Evolutionary conservation across 129 eudicot species (phyloP).

Genomic region (Chrysanthemum seticuspe): DNA sequence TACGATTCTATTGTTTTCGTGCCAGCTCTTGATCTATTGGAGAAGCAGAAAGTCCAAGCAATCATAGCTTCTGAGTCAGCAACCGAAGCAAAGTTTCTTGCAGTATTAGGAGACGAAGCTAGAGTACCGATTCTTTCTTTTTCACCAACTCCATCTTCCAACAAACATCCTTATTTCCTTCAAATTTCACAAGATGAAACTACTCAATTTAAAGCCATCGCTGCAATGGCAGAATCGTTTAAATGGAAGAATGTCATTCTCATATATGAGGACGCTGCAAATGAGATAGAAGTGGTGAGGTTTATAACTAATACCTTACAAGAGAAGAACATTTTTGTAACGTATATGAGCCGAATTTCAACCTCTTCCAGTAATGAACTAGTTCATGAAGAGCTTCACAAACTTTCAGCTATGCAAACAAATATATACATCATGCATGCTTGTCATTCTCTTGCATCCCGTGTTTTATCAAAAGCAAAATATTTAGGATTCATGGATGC

Average conservation of each 20-base stretch:
- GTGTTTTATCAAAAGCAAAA: constrained; percentile 30
- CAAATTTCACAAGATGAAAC: constrained; percentile 41
- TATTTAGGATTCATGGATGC: constrained; percentile 45
- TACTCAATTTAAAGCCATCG: constrained; percentile 32
- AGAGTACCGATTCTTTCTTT: constrained; percentile 45
- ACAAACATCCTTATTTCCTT: constrained; percentile 34
- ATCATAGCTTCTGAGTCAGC: constrained; percentile 35
- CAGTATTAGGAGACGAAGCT: constrained; percentile 1
- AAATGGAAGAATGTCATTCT: constrained; percentile 28
- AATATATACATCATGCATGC: constrained; percentile 35
- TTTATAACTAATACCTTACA: constrained; percentile 14
- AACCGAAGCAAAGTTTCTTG: constrained; percentile 6
- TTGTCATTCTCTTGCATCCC: constrained; percentile 39
- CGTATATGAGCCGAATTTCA: constrained; percentile 31
- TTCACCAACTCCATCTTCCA: constrained; percentile 26
- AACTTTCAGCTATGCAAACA: constrained; percentile 30
- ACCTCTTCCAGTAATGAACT: constrained; percentile 26
- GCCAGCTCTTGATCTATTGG: constrained; percentile 46
- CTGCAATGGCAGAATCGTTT: constrained; percentile 34
- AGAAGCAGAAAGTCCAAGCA: constrained; percentile 37
- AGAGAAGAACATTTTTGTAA: constrained; percentile 17
- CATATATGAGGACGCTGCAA: constrained; percentile 37
- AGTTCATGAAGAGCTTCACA: constrained; percentile 33
- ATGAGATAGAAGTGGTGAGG: constrained; percentile 22
- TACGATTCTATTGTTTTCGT: neutral